phyloP scores from a whole-genome alignment of 1,284 basidiomycete species.

The Xerocomus nothofagi region DNA sequence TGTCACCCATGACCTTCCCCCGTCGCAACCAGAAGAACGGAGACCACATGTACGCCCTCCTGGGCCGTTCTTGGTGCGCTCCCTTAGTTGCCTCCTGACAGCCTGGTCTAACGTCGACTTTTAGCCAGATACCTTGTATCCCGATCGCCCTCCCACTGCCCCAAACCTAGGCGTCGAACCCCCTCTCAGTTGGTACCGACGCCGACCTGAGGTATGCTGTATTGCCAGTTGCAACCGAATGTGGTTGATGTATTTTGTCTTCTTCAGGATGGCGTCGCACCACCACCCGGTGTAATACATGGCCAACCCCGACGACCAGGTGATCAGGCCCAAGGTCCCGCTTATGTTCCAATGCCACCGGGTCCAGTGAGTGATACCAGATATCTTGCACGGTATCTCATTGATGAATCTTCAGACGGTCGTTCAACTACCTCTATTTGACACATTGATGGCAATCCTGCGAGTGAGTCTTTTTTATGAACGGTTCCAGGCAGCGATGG shows the following conservation, averaged over 20 bases:
- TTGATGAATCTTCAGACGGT: conserved; percentile 42
- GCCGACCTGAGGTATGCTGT: conserved; percentile 18
- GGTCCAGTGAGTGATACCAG: conserved; percentile 30
- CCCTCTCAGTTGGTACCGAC: conserved; percentile 28
- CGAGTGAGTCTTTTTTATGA: conserved; percentile 42
- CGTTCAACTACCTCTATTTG: conserved; percentile 59
- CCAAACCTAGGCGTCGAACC: conserved; percentile 20
- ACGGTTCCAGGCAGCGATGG: neutral
- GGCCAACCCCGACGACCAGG: conserved; percentile 17
- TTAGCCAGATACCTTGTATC: conserved; percentile 27
- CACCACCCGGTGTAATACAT: conserved; percentile 28
- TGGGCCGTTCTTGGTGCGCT: conserved; percentile 22
- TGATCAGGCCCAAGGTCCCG: conserved; percentile 17
- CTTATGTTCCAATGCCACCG: conserved; percentile 36
- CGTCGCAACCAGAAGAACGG: conserved; percentile 19
- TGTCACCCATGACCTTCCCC: conserved; percentile 12
- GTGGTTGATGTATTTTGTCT: neutral
- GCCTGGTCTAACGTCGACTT: conserved; percentile 3
- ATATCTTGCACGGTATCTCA: neutral
- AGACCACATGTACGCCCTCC: conserved; percentile 28
- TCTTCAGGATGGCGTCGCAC: conserved; percentile 24
- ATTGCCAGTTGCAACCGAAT: neutral
- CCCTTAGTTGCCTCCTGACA: neutral
- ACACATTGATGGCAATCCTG: conserved; percentile 59
- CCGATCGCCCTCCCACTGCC: conserved; percentile 29